Base-by-base conservation (phyloP, 2,329 filamentous ascomycete species). In the Aspergillus fructus region DNA sequence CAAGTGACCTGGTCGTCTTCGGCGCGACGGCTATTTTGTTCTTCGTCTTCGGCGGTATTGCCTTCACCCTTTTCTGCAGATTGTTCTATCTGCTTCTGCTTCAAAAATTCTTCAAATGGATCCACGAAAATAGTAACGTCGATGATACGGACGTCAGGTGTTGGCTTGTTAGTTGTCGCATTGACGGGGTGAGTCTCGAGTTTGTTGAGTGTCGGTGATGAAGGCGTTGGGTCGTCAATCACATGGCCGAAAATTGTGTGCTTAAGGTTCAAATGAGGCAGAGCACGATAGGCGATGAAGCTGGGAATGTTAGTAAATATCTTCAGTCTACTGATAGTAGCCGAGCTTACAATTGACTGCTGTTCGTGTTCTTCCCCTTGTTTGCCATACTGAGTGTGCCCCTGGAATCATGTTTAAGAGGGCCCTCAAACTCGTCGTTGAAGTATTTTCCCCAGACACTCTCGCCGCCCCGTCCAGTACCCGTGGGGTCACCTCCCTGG, bases 301-400 rank as follows among this genome's bases (percentile, higher is more conserved):
- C 76, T 79, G 59, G 48, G 47, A n/a, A 15, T 34, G 48, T 53
- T 34, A 46, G 54, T 43, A 19, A 19, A 27, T 6, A 19, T 42
- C 11, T 45, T 12, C 27, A 12, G 37, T n/a, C 23, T n/a, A 15
- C 15, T 15, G 24, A 41, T 48, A 12, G 5, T 11, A 15, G 41
- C 9, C 27, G 27, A 27, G 71, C 76, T 70, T 61, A 79, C 76
- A 89, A 99, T 74, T 99, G 94, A 65, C 86, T 91, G 8, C 90
- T 94, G 76, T 99, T 99, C 21, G 93, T 97, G 70, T 97, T 93
- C 71, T 97, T 97, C 58, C 94, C 94, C 72, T 99, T 99, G 76
- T 99, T 99, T 41, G 94, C 94, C 94, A 99, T 99, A 64, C 89
- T 92, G 24, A 96, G 71, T 0, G 93, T 84, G 12, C 94, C 94